phyloP scores from a whole-genome alignment of 352 stramenopile species.

The Pythium rhizo-oryzae region DNA sequence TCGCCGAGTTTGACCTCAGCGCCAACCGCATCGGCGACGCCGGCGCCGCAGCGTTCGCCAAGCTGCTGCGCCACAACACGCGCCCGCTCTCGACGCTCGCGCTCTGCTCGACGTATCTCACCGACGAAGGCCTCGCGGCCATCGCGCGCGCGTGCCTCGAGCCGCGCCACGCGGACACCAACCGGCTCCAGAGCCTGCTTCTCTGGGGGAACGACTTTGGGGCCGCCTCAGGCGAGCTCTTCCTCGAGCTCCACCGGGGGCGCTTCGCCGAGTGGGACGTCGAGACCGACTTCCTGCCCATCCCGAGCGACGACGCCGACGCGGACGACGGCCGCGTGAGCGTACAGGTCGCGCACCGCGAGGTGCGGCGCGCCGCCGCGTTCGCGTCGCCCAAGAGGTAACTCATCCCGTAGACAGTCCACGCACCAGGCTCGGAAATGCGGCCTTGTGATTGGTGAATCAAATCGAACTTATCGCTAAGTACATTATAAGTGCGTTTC shows the following conservation, averaged over 20 bases:
- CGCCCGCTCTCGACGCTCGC: conserved; percentile 43
- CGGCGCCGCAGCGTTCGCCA: conserved; percentile 55
- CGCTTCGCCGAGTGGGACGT: conserved; percentile 44
- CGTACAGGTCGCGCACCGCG: conserved; percentile 61
- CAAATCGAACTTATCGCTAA: neutral
- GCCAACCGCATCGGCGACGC: conserved; percentile 68
- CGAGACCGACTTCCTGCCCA: conserved; percentile 62
- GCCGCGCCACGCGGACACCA: conserved; percentile 32
- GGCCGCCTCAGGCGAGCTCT: conserved; percentile 30
- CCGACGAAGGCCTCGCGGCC: conserved; percentile 47
- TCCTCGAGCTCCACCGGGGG: conserved; percentile 46
- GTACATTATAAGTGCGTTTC: too few relatives aligned
- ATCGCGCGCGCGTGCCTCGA: conserved; percentile 46
- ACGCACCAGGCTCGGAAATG: conserved; percentile 1
- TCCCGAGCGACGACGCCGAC: conserved; percentile 35
- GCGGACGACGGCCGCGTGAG: conserved; percentile 9
- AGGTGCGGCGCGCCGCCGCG: conserved; percentile 33
- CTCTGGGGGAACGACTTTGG: conserved; percentile 81
- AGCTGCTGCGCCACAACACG: conserved; percentile 49
- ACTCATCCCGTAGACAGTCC: conserved; percentile 18
- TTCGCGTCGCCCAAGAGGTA: conserved; percentile 58
- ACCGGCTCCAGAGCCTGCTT: conserved; percentile 44
- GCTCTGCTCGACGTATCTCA: conserved; percentile 63
- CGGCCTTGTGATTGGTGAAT: conserved; percentile 10
- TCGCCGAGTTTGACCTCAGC: conserved; percentile 62